A percentile compares a stretch with the other conserved stretches of the same genome.
These are phyloP conservation scores for Apiospora sp. DNA, from an alignment of 2,329 filamentous ascomycete genomes.

Conservation along the genomic window DNA sequence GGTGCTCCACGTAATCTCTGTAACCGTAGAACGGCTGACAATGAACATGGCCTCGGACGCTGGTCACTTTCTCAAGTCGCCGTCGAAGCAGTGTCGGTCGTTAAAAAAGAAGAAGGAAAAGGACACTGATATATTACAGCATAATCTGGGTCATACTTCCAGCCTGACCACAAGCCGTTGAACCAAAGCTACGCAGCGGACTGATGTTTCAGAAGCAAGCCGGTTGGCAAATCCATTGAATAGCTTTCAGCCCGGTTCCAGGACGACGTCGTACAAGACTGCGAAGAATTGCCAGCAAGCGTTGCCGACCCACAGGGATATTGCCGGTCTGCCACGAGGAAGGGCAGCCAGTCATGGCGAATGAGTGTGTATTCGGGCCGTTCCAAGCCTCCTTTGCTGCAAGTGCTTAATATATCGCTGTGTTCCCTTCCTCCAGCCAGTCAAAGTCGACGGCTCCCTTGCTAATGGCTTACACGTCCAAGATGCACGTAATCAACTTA, in stretches of 20 bases:
- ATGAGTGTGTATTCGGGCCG: slow-evolving; percentile 3
- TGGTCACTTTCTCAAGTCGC: neutral
- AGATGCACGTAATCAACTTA: slow-evolving; percentile 19
- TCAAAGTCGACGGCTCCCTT: slow-evolving; percentile 5
- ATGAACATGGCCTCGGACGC: neutral
- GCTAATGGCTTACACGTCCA: neutral
- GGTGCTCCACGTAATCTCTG: neutral
- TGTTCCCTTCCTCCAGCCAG: slow-evolving; percentile 18
- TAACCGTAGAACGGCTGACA: neutral
- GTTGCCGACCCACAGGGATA: slow-evolving; percentile 1
- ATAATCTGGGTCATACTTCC: neutral
- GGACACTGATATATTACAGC: neutral
- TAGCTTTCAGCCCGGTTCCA: neutral
- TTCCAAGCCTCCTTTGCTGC: slow-evolving; percentile 19
- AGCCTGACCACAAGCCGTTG: neutral
- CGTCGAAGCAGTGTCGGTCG: neutral
- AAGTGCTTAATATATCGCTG: slow-evolving; percentile 9
- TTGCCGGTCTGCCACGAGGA: slow-evolving; percentile 9
- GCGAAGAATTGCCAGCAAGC: neutral
- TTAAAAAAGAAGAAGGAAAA: no score
- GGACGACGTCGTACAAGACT: neutral
- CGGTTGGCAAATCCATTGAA: neutral
- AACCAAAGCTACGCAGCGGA: no score
- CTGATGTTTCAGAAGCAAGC: neutral
- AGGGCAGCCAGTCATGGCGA: neutral